phyloP scores from a whole-genome alignment of 2,329 filamentous ascomycete species.

The Coniochaeta ligniaria region DNA sequence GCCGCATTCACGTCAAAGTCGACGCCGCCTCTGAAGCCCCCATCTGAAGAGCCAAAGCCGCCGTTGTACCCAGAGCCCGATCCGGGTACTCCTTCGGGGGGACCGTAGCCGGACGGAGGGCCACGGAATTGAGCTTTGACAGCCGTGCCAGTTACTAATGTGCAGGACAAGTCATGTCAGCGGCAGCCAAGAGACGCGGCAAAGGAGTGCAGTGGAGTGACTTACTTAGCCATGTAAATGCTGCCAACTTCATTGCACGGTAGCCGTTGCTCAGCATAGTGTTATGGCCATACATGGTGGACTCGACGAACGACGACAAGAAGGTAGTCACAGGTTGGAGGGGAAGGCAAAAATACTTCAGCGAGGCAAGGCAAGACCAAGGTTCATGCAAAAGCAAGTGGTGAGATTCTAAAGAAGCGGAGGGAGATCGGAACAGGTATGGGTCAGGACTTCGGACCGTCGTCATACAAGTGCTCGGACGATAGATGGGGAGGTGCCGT shows the following conservation, averaged over 20 bases:
- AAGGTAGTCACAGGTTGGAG: neutral
- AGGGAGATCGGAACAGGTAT: neutral
- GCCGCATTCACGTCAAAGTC: constrained; percentile 21
- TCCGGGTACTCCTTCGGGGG: neutral
- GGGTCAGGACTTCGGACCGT: neutral
- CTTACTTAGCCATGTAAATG: neutral
- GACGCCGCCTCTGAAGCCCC: constrained; percentile 7
- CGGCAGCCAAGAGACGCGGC: neutral
- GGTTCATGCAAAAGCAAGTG: neutral
- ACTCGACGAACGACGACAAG: neutral
- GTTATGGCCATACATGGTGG: neutral
- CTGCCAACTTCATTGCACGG: neutral
- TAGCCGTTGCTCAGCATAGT: neutral
- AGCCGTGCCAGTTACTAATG: neutral
- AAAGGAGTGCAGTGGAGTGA: neutral
- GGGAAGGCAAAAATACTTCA: neutral
- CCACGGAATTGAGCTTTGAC: neutral
- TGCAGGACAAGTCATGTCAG: neutral
- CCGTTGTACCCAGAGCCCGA: neutral
- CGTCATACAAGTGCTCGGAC: neutral
- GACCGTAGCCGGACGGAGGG: neutral
- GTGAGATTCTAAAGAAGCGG: neutral
- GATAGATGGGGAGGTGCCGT: neutral
- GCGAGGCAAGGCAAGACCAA: neutral
- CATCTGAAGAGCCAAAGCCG: neutral